phyloP scores from a whole-genome alignment of 2,329 filamentous ascomycete genomes.

The Paraphoma chrysanthemicola region DNA sequence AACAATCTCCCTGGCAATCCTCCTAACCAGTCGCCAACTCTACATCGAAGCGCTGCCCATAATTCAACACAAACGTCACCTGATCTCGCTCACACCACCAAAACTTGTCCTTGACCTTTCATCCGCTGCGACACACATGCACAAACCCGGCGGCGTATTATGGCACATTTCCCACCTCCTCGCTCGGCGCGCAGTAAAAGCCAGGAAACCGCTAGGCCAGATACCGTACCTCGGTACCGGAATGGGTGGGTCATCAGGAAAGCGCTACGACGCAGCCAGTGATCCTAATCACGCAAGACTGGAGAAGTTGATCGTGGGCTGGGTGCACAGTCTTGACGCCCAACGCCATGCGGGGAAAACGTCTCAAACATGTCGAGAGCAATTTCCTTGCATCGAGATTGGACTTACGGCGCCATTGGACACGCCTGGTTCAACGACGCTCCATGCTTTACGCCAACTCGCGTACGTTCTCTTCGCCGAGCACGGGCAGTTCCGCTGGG shows the following conservation, averaged over 20 bases:
- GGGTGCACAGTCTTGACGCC: neutral
- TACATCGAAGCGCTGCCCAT: neutral
- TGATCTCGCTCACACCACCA: neutral
- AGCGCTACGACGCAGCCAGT: neutral
- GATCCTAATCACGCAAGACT: neutral
- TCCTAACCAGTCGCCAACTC: neutral
- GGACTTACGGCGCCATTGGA: neutral
- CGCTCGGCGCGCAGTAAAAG: neutral
- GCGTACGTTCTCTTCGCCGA: neutral
- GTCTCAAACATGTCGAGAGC: too few relatives aligned
- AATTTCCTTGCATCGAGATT: neutral
- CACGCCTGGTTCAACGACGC: neutral
- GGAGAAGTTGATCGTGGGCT: neutral
- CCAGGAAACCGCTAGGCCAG: neutral
- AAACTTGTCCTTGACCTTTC: neutral
- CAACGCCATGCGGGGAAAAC: too few relatives aligned
- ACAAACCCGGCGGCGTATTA: neutral
- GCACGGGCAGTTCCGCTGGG: neutral
- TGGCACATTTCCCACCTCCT: conserved; percentile 4
- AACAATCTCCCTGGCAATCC: neutral
- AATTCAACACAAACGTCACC: neutral
- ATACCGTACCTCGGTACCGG: neutral
- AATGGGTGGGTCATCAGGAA: neutral
- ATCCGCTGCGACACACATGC: neutral
- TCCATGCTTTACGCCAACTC: neutral